Percentiles rank a stretch among this genome's conserved stretches.
Evolutionary conservation across 192 early-diverging fungal genomes (phyloP).

Genomic region (Piromyces sp.): DNA sequence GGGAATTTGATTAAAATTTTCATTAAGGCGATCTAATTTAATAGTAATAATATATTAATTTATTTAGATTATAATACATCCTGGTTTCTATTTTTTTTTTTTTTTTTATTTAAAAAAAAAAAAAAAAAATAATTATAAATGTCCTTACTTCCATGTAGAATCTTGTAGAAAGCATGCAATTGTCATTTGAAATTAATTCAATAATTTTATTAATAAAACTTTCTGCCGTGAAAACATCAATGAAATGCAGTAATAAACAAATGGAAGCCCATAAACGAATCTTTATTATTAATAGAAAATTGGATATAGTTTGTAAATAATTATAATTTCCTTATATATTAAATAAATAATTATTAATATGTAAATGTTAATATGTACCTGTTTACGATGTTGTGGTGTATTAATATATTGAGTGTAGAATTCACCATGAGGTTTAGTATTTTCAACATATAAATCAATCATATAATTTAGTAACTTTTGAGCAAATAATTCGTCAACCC

Average conservation of each 20-base stretch:
- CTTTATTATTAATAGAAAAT: not conserved
- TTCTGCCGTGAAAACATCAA: not conserved
- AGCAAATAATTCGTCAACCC: not conserved
- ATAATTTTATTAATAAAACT: not conserved
- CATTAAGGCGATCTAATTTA: not conserved
- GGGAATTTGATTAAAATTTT: not conserved
- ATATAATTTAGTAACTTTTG: not conserved
- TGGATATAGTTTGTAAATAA: too few relatives aligned
- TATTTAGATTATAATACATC: too few relatives aligned
- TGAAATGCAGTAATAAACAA: not conserved
- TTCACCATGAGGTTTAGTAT: not conserved
- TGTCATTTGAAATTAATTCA: not conserved
- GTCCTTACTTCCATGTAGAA: not conserved
- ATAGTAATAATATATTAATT: too few relatives aligned
- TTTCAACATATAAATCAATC: not conserved
- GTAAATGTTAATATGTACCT: not conserved
- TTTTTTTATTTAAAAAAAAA: too few relatives aligned
- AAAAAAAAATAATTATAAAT: not conserved
- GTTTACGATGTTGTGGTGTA: not conserved
- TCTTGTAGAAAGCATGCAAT: not conserved
- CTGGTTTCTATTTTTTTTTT: too few relatives aligned
- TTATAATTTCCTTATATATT: too few relatives aligned
- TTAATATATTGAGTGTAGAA: not conserved
- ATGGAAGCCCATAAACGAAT: not conserved
- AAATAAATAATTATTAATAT: not conserved